Evolutionary conservation across 257 asterid species (phyloP).

Genomic region (Nicotiana tabacum): DNA sequence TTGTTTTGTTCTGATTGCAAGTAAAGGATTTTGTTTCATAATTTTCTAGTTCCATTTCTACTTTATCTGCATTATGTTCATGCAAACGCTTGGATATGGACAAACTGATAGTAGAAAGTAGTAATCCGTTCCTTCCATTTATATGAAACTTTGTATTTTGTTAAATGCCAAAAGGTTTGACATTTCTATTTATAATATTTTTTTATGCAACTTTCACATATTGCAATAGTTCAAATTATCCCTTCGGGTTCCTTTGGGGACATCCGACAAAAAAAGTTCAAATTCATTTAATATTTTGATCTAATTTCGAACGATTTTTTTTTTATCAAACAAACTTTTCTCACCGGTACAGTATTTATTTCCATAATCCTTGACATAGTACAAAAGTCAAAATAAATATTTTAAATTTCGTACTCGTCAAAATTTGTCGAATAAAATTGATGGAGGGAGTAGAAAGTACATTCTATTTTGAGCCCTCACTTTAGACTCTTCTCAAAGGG

Average conservation of each 20-base stretch:
- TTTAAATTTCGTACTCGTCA: background rate
- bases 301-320: background rate
- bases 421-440: background rate
- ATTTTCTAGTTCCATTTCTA: background rate
- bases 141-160: background rate
- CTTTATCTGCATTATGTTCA: background rate
- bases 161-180: background rate
- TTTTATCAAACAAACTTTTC: background rate
- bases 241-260: background rate
- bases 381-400: background rate
- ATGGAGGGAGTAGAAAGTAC: background rate
- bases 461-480: background rate
- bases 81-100: background rate
- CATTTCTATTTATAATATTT: background rate
- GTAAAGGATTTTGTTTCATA: background rate
- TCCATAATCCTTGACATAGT: background rate
- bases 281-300: conserved; percentile 1
- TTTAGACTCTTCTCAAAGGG: background rate
- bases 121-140: background rate
- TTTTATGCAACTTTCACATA: background rate
- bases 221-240: background rate
- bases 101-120: background rate
- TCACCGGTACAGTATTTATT: background rate
- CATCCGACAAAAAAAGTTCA: background rate
- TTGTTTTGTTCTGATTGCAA: background rate